phyloP scores from a whole-genome alignment of 2,329 filamentous ascomycete genomes.

The Pseudomassariella vexata region DNA sequence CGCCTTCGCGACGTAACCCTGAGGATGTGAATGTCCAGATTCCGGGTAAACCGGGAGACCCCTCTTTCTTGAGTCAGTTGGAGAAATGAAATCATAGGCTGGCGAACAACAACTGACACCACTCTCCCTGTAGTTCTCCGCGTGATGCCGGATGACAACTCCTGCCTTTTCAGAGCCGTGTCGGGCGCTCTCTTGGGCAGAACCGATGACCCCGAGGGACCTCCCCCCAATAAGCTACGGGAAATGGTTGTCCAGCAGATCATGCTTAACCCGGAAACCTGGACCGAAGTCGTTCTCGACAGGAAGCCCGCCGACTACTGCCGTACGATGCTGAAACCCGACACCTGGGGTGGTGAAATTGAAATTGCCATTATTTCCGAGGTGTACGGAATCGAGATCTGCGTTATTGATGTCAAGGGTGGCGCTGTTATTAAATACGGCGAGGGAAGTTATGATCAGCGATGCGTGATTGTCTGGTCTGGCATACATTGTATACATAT shows the following conservation, averaged over 20 bases:
- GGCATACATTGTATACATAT: slow-evolving; percentile 95
- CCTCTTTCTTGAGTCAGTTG: slow-evolving; percentile 5
- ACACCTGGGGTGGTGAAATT: slow-evolving; percentile 88
- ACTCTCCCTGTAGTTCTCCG: slow-evolving; percentile 55
- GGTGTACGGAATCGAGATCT: slow-evolving; percentile 81
- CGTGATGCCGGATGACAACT: slow-evolving; percentile 96
- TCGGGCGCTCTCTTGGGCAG: slow-evolving; percentile 67
- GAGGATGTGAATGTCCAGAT: slow-evolving; percentile 12
- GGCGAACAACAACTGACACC: slow-evolving; percentile 7
- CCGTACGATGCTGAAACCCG: slow-evolving; percentile 69
- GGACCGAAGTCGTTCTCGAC: slow-evolving; percentile 72
- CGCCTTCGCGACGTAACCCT: too few species aligned
- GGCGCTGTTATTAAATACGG: slow-evolving; percentile 59
- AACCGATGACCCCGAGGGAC: slow-evolving; percentile 28
- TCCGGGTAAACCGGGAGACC: not conserved
- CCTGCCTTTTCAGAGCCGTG: slow-evolving; percentile 87
- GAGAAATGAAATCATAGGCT: too few species aligned
- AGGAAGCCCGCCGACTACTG: slow-evolving; percentile 70
- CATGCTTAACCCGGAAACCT: slow-evolving; percentile 64
- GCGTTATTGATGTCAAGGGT: slow-evolving; percentile 69
- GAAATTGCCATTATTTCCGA: slow-evolving; percentile 81
- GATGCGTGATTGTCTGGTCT: slow-evolving; percentile 81
- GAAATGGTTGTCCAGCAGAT: slow-evolving; percentile 76
- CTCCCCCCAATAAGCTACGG: slow-evolving; percentile 47
- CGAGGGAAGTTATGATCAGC: slow-evolving; percentile 54